Evolutionary conservation across 208 protist genomes (phyloP).

Genomic region (Leishmania arabica): DNA sequence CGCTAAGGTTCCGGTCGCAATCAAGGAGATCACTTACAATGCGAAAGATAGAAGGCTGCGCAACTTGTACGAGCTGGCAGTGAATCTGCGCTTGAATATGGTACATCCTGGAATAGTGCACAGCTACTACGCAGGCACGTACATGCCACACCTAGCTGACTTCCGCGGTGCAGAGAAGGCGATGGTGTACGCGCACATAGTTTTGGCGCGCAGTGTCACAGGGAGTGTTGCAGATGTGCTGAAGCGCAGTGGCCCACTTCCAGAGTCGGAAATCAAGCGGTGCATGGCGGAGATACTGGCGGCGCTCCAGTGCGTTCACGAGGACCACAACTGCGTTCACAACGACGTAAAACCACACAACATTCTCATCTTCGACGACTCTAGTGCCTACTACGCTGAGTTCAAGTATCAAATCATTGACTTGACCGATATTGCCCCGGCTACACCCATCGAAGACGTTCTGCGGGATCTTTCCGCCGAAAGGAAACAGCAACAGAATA

Average conservation of each 20-base stretch:
- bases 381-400: conserved; percentile 7
- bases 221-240: conserved; percentile 34
- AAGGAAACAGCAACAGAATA: background rate
- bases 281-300: conserved; percentile 44
- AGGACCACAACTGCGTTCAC: conserved; percentile 50
- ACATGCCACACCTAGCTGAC: background rate
- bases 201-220: conserved; percentile 21
- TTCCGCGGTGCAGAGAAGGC: background rate
- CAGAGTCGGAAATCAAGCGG: conserved; percentile 17
- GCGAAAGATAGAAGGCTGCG: conserved; percentile 14
- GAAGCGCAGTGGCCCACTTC: conserved; percentile 25
- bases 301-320: conserved; percentile 64
- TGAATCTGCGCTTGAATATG: conserved; percentile 19
- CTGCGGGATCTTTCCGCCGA: background rate
- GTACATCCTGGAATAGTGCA: conserved; percentile 25
- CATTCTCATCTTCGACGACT: conserved; percentile 58
- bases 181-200: conserved; percentile 13
- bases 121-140: conserved; percentile 18
- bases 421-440: conserved; percentile 30
- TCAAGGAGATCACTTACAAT: conserved; percentile 29
- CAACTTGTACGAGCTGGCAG: conserved; percentile 10
- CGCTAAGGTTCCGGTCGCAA: conserved; percentile 19
- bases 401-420: conserved; percentile 67
- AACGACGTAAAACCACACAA: conserved; percentile 90
- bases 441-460: conserved; percentile 8